Base-by-base conservation (phyloP, 345 rosid species). In the Ricinus communis region DNA sequence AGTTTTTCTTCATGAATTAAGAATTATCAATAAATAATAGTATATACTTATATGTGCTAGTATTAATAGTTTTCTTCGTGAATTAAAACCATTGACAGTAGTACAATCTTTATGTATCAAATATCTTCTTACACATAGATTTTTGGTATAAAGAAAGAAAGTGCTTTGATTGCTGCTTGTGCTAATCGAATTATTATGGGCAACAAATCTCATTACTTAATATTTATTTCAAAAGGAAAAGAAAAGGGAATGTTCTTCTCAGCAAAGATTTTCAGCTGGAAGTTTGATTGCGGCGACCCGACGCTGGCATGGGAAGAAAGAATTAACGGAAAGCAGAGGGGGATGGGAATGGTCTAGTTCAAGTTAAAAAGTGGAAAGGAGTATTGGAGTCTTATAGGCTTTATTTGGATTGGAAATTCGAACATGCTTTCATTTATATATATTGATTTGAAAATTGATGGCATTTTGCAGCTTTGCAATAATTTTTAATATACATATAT, bases 251-350 rank as follows among this genome's bases (percentile, higher is more conserved):
- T 76, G 76, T 79, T 77, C 75, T 33, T 33, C 6, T 70, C 55
- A 75, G 41, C 56, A 36, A 43, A 59, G 5, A 13, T n/a, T 4
- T 70, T 45, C 53, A n/a, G 46, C 50, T 75, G 46, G 73, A 77
- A 70, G 54, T 57, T 66, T 75, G 76, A 72, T 73, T 68, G 93
- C 90, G 93, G 93, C 93, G 86, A 56, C 57, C 72, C 55, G 93
- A 85, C 85, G 90, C 86, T 55, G 90, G 49, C 12, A 4, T 43
- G 11, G 12, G 12, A 43, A 11, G 8, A 43, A 3, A 1, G 47
- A 10, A 27, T 38, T 43, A 13, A n/a, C 18, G 10, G 27, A 56
- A 51, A 24, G 36, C 38, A 66, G 47, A 43, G 8, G 47, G 14
- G 47, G 47, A 43, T 43, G 47, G 47, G 53, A 13, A 41, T 45